Evolutionary conservation across 2,329 filamentous ascomycete species (phyloP).

Genomic region (Fusarium scirpi): DNA sequence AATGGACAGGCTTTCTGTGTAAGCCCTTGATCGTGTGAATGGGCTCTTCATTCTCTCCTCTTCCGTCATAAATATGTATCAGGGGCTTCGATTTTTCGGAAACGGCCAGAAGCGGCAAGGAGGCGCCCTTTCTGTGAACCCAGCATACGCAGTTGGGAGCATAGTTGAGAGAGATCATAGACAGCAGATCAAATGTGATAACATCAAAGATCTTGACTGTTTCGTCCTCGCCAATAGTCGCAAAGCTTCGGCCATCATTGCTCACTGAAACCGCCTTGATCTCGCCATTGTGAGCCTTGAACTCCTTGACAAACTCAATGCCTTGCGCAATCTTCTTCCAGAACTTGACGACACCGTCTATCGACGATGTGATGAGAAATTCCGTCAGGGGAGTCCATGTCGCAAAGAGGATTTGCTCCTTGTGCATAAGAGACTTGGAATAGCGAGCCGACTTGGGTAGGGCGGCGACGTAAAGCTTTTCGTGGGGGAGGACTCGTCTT

Average conservation of each 20-base stretch:
- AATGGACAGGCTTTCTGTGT: conserved; percentile 83
- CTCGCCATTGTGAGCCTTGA: conserved; percentile 88
- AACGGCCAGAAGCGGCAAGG: conserved; percentile 85
- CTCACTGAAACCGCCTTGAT: conserved; percentile 87
- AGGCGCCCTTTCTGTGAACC: conserved; percentile 90
- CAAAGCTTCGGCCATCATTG: conserved; percentile 91
- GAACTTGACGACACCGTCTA: conserved; percentile 98
- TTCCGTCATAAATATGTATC: conserved; percentile 88
- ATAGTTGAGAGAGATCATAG: conserved; percentile 83
- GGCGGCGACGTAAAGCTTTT: conserved; percentile 93
- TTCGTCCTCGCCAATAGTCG: conserved; percentile 83
- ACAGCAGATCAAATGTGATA: conserved; percentile 87
- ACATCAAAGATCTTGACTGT: conserved; percentile 85
- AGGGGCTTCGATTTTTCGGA: conserved; percentile 78
- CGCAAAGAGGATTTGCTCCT: conserved; percentile 89
- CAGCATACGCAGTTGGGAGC: conserved; percentile 86
- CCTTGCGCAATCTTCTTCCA: conserved; percentile 96
- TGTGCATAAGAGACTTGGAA: conserved; percentile 98
- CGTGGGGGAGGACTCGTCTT: conserved; percentile 88
- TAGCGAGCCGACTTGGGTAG: conserved; percentile 85
- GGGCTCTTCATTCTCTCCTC: conserved; percentile 81
- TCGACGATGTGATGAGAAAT: conserved; percentile 92
- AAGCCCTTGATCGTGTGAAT: conserved; percentile 82
- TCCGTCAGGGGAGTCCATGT: conserved; percentile 92
- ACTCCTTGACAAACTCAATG: conserved; percentile 98